These are phyloP conservation scores for Hanseniaspora uvarum DNA, from an alignment of 1,139 yeast genomes.

Conservation along the genomic window DNA sequence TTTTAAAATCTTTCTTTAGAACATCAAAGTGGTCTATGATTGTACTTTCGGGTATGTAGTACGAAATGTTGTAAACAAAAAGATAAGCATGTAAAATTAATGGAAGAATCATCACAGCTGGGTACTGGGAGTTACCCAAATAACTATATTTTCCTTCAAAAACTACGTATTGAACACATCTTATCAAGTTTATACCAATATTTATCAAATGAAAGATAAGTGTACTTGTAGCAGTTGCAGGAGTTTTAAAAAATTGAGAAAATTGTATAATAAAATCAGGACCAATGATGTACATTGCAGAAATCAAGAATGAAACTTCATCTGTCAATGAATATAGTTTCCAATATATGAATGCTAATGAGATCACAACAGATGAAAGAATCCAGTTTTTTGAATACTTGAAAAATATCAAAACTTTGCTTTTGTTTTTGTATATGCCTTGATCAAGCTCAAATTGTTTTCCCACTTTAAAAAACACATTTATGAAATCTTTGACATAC, in stretches of 20 bases:
- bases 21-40: conserved; percentile 34
- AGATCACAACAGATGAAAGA: neutral
- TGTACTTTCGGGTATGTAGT: conserved; percentile 41
- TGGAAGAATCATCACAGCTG: conserved; percentile 24
- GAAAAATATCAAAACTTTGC: neutral
- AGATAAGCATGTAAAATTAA: conserved; percentile 33
- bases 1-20: conserved; percentile 20
- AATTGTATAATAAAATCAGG: conserved; percentile 28
- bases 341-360: neutral
- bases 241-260: conserved; percentile 29
- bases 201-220: conserved; percentile 28
- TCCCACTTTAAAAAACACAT: neutral
- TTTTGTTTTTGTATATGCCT: neutral
- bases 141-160: conserved; percentile 27
- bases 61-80: conserved; percentile 34
- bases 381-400: neutral
- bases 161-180: conserved; percentile 26
- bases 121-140: conserved; percentile 23
- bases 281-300: conserved; percentile 14
- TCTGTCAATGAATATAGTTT: neutral
- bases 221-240: conserved; percentile 30
- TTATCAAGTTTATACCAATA: conserved; percentile 22
- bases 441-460: conserved; percentile 3
- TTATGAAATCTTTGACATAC: neutral
- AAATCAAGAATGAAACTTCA: conserved; percentile 1